phyloP scores from a whole-genome alignment of 441 rosid species.

The Caryocar brasiliense region DNA sequence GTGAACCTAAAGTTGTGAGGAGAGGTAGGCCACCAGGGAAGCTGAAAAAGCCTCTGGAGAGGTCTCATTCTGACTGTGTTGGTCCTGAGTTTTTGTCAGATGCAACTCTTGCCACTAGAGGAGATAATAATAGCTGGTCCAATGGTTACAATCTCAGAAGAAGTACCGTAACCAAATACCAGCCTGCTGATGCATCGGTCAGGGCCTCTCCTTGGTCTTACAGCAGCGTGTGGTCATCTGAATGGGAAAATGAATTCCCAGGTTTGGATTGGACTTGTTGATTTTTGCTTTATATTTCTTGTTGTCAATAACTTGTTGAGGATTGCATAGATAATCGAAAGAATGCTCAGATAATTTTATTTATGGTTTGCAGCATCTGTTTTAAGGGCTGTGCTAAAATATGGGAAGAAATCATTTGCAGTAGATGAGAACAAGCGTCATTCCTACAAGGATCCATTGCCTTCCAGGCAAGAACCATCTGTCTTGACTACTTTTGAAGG shows the following conservation, averaged over 20 bases:
- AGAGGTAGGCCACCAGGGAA: constrained; percentile 86
- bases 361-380: constrained; percentile 52
- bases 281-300: background rate
- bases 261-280: constrained; percentile 23
- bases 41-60: constrained; percentile 46
- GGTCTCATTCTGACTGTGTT: constrained; percentile 34
- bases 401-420: constrained; percentile 57
- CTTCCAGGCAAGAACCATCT: constrained; percentile 31
- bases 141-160: constrained; percentile 53
- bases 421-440: constrained; percentile 71
- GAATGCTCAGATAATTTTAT: constrained; percentile 2
- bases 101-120: constrained; percentile 44
- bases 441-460: constrained; percentile 32
- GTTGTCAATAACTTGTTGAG: too few species aligned
- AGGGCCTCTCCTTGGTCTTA: constrained; percentile 30
- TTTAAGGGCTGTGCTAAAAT: constrained; percentile 55
- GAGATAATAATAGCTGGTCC: constrained; percentile 30
- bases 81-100: constrained; percentile 48
- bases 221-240: constrained; percentile 38
- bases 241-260: constrained; percentile 81
- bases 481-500: constrained; percentile 36
- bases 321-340: background rate
- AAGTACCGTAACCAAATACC: constrained; percentile 32
- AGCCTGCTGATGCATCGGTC: constrained; percentile 31
- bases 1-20: constrained; percentile 38